Conservation (phyloP, 202 grass and related monocot species). For the Panicum virgatum region DNA sequence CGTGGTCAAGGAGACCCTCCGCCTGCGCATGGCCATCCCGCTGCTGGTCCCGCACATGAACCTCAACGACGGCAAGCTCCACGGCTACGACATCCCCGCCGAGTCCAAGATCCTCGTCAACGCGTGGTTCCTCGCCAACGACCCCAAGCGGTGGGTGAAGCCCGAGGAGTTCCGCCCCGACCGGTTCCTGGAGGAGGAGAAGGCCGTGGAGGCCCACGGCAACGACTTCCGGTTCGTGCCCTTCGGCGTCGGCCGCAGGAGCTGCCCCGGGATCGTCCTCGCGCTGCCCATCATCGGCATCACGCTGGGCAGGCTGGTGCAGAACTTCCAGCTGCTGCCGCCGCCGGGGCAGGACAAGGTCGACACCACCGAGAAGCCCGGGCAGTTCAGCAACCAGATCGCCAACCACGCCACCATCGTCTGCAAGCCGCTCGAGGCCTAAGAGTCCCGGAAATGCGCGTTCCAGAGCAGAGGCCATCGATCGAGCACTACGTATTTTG, state of each 20-base stretch:
- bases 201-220: conserved; percentile 62
- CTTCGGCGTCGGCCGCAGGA: conserved; percentile 76
- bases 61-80: conserved; percentile 69
- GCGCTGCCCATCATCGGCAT: conserved; percentile 83
- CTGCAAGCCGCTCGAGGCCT: conserved; percentile 57
- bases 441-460: background rate
- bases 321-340: conserved; percentile 73
- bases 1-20: conserved; percentile 79
- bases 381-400: conserved; percentile 95
- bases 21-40: conserved; percentile 90
- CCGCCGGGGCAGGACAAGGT: conserved; percentile 49
- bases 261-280: conserved; percentile 82
- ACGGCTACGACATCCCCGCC: conserved; percentile 77
- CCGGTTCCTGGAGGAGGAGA: conserved; percentile 81
- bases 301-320: conserved; percentile 66
- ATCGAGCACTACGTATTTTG: background rate
- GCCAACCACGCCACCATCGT: conserved; percentile 77
- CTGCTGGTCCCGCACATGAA: conserved; percentile 93
- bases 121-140: conserved; percentile 83
- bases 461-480: background rate
- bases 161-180: conserved; percentile 79
- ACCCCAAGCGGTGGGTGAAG: conserved; percentile 64
- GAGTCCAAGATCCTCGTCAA: conserved; percentile 89
- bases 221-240: conserved; percentile 86
- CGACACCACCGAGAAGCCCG: conserved; percentile 83